Evolutionary conservation across 768 basidiomycete species (phyloP).

Genomic region (Lactifluus echinatus): DNA sequence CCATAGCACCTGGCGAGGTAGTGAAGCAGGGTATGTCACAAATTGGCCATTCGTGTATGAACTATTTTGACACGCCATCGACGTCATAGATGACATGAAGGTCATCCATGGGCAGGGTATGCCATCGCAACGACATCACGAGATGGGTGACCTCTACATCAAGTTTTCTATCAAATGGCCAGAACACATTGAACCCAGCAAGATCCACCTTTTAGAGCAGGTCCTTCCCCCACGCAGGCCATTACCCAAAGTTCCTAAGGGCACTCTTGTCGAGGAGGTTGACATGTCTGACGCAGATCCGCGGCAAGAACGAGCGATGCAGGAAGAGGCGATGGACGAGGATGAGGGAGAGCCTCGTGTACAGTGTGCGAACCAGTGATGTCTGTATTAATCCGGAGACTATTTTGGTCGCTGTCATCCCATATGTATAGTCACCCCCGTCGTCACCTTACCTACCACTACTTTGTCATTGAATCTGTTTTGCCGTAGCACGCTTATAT

Average conservation of each 20-base stretch:
- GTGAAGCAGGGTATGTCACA: constrained; percentile 76
- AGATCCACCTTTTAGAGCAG: constrained; percentile 66
- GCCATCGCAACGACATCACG: constrained; percentile 97
- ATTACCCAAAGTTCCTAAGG: constrained; percentile 59
- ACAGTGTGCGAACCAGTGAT: constrained; percentile 88
- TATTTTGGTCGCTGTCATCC: constrained; percentile 6
- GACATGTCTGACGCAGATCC: constrained; percentile 72
- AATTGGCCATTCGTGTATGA: neutral
- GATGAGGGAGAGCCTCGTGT: constrained; percentile 87
- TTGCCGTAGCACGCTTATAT: constrained; percentile 16
- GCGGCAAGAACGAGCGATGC: constrained; percentile 43
- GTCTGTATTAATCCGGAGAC: constrained; percentile 8
- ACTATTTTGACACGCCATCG: neutral
- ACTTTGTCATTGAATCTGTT: constrained; percentile 7
- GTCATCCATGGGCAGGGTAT: constrained; percentile 93
- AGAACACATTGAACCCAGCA: constrained; percentile 57
- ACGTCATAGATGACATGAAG: constrained; percentile 66
- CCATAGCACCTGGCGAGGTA: constrained; percentile 81
- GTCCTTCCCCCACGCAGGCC: constrained; percentile 76
- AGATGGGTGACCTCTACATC: constrained; percentile 88
- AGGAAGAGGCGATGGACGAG: constrained; percentile 84
- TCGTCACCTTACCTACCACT: constrained; percentile 7
- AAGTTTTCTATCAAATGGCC: constrained; percentile 87
- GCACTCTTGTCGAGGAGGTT: constrained; percentile 72
- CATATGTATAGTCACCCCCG: constrained; percentile 13